Conservation (phyloP, 2,329 filamentous ascomycete genomes). For the Penicillium sp. region DNA sequence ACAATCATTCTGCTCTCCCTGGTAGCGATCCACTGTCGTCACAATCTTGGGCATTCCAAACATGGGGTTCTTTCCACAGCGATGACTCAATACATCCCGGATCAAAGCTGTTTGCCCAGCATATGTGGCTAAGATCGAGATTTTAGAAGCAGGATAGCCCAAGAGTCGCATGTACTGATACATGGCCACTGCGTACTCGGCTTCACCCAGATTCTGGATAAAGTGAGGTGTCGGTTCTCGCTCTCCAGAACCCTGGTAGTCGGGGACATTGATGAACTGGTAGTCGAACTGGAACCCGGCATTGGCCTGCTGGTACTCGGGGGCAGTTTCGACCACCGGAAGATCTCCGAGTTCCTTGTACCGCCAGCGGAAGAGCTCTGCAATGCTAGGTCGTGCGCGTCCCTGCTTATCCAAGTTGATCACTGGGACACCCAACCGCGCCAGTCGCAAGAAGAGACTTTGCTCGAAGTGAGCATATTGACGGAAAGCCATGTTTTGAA, state of each 20-base stretch:
- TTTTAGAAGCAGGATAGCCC: slow-evolving; percentile 80
- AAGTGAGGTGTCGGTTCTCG: slow-evolving; percentile 89
- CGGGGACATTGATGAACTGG: slow-evolving; percentile 92
- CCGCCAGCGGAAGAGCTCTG: slow-evolving; percentile 88
- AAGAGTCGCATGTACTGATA: slow-evolving; percentile 97
- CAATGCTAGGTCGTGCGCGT: slow-evolving; percentile 81
- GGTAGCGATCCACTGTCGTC: slow-evolving; percentile 96
- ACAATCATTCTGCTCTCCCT: slow-evolving; percentile 99
- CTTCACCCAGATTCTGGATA: slow-evolving; percentile 93
- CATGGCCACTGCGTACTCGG: slow-evolving; percentile 92
- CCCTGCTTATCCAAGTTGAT: slow-evolving; percentile 92
- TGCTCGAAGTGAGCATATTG: slow-evolving; percentile 96
- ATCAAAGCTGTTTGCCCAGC: slow-evolving; percentile 88
- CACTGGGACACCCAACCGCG: slow-evolving; percentile 87
- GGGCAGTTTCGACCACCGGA: slow-evolving; percentile 65
- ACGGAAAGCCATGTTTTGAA: slow-evolving; percentile 90
- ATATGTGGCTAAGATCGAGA: slow-evolving; percentile 90
- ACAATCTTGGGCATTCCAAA: slow-evolving; percentile 89
- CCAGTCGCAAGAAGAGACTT: slow-evolving; percentile 86
- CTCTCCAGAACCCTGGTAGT: slow-evolving; percentile 90
- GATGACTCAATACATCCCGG: slow-evolving; percentile 77
- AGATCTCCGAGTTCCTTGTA: slow-evolving; percentile 80
- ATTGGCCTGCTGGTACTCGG: slow-evolving; percentile 79
- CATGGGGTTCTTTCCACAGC: slow-evolving; percentile 77
- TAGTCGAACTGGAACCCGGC: slow-evolving; percentile 91